phyloP scores from a whole-genome alignment of 192 early-diverging fungal genomes.

The Coemansia sp. region DNA sequence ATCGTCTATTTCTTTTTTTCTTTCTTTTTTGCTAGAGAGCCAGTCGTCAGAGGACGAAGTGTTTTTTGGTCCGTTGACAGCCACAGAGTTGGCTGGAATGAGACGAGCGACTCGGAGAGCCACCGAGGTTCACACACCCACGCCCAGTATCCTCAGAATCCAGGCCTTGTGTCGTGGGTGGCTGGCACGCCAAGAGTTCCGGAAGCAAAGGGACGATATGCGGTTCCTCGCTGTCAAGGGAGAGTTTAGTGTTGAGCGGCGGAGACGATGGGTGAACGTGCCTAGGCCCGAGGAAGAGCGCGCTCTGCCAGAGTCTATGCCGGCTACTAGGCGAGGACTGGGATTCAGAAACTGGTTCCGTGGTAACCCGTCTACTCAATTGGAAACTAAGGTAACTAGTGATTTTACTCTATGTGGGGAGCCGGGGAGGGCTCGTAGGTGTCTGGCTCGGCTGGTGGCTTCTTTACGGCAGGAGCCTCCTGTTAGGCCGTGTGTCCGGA shows the following conservation, averaged over 20 bases:
- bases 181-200: slow-evolving; percentile 14
- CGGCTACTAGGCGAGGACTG: not conserved
- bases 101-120: not conserved
- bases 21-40: not conserved
- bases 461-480: not conserved
- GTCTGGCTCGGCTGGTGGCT: not conserved
- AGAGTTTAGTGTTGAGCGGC: slow-evolving; percentile 34
- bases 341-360: slow-evolving; percentile 45
- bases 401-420: not conserved
- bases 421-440: not conserved
- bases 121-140: not conserved
- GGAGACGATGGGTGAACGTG: slow-evolving; percentile 8
- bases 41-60: slow-evolving; percentile 32
- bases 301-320: not conserved
- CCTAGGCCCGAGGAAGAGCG: not conserved
- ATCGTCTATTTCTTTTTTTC: not conserved
- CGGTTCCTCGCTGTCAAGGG: slow-evolving; percentile 29
- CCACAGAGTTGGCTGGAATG: slow-evolving; percentile 18
- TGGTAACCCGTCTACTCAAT: not conserved
- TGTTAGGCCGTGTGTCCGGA: not conserved
- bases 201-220: slow-evolving; percentile 24
- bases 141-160: not conserved
- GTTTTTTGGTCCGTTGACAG: slow-evolving; percentile 44
- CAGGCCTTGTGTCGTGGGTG: slow-evolving; percentile 27
- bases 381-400: slow-evolving; percentile 21